Conservation (phyloP, 1,139 yeast genomes). For the Protomyces arabidopsidicola region DNA sequence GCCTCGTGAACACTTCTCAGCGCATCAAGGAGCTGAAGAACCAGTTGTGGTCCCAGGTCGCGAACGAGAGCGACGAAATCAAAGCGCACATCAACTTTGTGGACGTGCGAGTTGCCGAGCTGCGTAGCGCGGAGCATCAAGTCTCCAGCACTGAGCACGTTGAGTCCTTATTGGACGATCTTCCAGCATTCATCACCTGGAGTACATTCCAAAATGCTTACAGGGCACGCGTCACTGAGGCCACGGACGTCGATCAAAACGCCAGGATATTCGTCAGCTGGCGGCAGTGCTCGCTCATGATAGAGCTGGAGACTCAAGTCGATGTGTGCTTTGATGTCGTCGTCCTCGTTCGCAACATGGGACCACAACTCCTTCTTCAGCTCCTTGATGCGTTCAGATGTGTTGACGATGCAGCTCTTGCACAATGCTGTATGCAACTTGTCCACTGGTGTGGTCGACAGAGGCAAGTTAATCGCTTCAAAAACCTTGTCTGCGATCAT, state of each 20-base stretch:
- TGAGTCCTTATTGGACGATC: neutral
- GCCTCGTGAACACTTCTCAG: neutral
- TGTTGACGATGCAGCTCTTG: neutral
- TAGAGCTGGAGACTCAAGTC: too few relatives aligned
- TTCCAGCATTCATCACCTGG: neutral
- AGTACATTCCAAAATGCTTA: neutral
- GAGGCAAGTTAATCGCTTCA: neutral
- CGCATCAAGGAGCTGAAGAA: neutral
- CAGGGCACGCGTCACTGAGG: neutral
- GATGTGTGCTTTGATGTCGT: neutral
- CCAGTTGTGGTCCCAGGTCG: neutral
- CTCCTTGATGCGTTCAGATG: neutral
- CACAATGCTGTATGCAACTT: neutral
- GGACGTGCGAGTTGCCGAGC: neutral
- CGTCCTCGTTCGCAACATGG: neutral
- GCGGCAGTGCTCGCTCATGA: too few relatives aligned
- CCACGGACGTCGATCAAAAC: neutral
- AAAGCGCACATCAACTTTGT: neutral
- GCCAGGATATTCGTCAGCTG: too few relatives aligned
- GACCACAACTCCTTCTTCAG: neutral
- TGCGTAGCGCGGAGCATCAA: neutral
- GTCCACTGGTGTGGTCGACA: neutral
- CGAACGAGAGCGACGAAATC: neutral
- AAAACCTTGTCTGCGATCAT: too few relatives aligned
- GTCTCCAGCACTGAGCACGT: neutral